Base-by-base conservation (phyloP, 768 basidiomycete species). In the Leccinum imitatum region DNA sequence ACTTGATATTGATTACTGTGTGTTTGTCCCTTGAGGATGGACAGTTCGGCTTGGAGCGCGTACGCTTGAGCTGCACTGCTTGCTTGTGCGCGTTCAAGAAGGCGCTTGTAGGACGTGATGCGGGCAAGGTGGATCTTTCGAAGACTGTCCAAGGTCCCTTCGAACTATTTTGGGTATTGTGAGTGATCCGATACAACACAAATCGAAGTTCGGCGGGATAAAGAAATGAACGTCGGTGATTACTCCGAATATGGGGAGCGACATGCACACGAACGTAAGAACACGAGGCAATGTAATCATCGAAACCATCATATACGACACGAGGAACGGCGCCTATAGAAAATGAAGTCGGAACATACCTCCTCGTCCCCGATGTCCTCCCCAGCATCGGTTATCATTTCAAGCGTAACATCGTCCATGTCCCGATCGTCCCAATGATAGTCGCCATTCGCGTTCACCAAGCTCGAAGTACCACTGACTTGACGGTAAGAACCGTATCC, bases 1-100 rank as follows among this genome's bases (percentile, higher is more conserved):
- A 11, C 57, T 9, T 51, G 63, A 10, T 60, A 56, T 4, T 46
- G 62, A 11, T 56, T 46, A 8, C 64, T 67, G 52, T 71, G 73
- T 60, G 61, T 65, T 53, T 80, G 80, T 13, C 77, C 74, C 47
- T 88, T 84, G 31, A 93, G 76, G 27, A 90, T 77, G 13, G 84
- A 79, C 3, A 92, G 78, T 68, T 94, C 90, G 2, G 91, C 91
- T 73, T 93, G 91, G 1, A 95, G 77, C 0, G 93, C 91, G 67
- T 94, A 91, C 2, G 93, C 77, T 67, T 94, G 93, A 1, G 91
- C 87, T 0, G 91, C 90, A 1, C 88, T 81, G 9, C 86, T 85
- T 2, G 87, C 84, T 65, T 94, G 93, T 0, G 90, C 82, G 44
- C 87, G 87, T 64, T 94, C 91, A 13, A 94, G 81, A 1, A 94